These are phyloP conservation scores for Lumnitzera littorea DNA, from an alignment of 345 rosid genomes.

Conservation along the genomic window DNA sequence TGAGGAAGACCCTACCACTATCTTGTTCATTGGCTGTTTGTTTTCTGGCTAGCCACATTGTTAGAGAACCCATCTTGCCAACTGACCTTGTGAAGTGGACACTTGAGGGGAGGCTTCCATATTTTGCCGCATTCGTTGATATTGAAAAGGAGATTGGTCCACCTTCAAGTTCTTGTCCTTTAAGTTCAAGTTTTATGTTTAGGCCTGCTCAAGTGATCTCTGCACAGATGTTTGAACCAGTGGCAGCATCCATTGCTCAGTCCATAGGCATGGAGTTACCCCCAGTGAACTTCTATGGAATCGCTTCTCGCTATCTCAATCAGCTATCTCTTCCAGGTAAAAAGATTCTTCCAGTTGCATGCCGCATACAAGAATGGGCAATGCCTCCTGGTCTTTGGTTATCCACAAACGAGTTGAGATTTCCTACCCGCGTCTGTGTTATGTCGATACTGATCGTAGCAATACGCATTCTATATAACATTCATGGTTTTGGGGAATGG, in stretches of 20 bases:
- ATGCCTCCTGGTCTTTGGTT: slow-evolving; percentile 75
- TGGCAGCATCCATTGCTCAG: slow-evolving; percentile 60
- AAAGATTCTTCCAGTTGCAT: slow-evolving; percentile 46
- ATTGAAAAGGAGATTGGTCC: slow-evolving; percentile 46
- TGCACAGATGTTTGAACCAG: slow-evolving; percentile 46
- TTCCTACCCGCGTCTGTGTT: slow-evolving; percentile 57
- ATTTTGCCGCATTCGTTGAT: slow-evolving; percentile 49
- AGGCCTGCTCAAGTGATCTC: slow-evolving; percentile 41
- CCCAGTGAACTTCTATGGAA: slow-evolving; percentile 60
- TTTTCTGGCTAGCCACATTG: slow-evolving; percentile 66
- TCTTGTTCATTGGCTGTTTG: slow-evolving; percentile 58
- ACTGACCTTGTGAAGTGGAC: slow-evolving; percentile 70
- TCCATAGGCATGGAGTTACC: slow-evolving; percentile 56
- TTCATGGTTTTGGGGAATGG: slow-evolving; percentile 68
- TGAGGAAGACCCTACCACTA: slow-evolving; percentile 44
- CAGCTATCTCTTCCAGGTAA: slow-evolving; percentile 45
- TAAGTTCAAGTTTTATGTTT: slow-evolving; percentile 55
- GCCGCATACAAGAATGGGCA: slow-evolving; percentile 54
- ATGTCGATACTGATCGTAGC: slow-evolving; percentile 57
- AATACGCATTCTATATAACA: slow-evolving; percentile 46
- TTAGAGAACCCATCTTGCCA: slow-evolving; percentile 59
- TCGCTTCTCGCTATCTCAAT: slow-evolving; percentile 51
- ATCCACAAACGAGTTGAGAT: slow-evolving; percentile 48
- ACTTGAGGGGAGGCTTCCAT: slow-evolving; percentile 64
- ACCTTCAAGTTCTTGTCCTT: slow-evolving; percentile 49